phyloP scores from a whole-genome alignment of 768 basidiomycete genomes.

The Phaeotremella fagi region DNA sequence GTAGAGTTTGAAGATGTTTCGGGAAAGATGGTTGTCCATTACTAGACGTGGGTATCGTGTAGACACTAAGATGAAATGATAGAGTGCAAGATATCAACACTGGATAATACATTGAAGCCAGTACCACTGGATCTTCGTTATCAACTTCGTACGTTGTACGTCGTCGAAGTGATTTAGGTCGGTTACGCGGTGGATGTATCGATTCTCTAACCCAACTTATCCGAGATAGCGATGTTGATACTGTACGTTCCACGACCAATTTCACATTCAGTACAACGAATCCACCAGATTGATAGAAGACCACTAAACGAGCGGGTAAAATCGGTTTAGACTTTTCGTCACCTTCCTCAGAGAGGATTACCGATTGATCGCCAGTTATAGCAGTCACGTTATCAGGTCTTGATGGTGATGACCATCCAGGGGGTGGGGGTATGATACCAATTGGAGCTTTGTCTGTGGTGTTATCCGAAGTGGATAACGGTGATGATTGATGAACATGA shows the following conservation, averaged over 20 bases:
- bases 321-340: not conserved
- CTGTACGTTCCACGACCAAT: not conserved
- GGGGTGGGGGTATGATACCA: constrained; percentile 47
- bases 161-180: constrained; percentile 20
- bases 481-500: constrained; percentile 32
- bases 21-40: constrained; percentile 6
- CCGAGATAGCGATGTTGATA: not conserved
- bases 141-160: constrained; percentile 17
- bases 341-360: constrained; percentile 16
- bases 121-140: constrained; percentile 37
- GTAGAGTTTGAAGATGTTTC: constrained; percentile 35
- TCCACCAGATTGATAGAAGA: constrained; percentile 47
- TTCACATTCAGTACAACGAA: constrained; percentile 31
- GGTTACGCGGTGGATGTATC: constrained; percentile 19
- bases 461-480: not conserved
- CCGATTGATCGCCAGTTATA: constrained; percentile 38
- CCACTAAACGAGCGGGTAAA: constrained; percentile 32
- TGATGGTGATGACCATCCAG: constrained; percentile 45
- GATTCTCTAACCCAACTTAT: constrained; percentile 32
- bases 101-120: constrained; percentile 33
- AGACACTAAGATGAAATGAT: constrained; percentile 41
- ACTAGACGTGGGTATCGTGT: constrained; percentile 3
- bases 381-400: constrained; percentile 45
- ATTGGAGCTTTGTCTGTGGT: constrained; percentile 16
- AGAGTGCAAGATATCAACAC: constrained; percentile 38